Conservation (phyloP, 2,329 filamentous ascomycete species). For the Penicillium sp. region DNA sequence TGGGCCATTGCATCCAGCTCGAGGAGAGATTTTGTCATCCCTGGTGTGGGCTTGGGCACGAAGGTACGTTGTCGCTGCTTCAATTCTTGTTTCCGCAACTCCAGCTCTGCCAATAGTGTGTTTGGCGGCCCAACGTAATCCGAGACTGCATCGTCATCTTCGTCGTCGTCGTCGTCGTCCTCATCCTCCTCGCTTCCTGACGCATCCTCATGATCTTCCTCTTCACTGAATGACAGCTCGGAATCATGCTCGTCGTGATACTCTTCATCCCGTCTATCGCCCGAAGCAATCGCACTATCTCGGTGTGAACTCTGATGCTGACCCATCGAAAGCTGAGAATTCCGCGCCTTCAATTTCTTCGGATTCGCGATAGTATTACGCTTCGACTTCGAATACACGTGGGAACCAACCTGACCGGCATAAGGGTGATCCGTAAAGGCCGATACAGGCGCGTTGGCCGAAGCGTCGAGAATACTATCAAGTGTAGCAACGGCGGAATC, state of each 20-base stretch:
- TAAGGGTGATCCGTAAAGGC: constrained; percentile 90
- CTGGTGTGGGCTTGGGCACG: constrained; percentile 54
- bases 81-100: constrained; percentile 85
- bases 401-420: constrained; percentile 69
- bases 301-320: constrained; percentile 12
- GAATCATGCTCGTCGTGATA: constrained; percentile 10
- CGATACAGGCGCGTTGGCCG: constrained; percentile 78
- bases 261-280: constrained; percentile 18
- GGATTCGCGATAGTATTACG: constrained; percentile 26
- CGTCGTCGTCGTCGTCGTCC: constrained; percentile 40
- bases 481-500: constrained; percentile 85
- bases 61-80: constrained; percentile 73
- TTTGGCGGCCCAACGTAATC: constrained; percentile 71
- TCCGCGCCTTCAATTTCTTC: constrained; percentile 28
- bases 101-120: constrained; percentile 86
- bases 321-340: constrained; percentile 31
- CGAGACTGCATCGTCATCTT: constrained; percentile 34
- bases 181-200: constrained; percentile 28
- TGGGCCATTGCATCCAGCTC: constrained; percentile 89
- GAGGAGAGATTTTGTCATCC: constrained; percentile 86
- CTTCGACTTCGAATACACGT: constrained; percentile 64
- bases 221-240: constrained; percentile 10
- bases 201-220: constrained; percentile 22
- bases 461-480: constrained; percentile 88
- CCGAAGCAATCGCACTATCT: background rate